Conservation (phyloP, 305 asterid species). For the Plantago lanceolata region DNA sequence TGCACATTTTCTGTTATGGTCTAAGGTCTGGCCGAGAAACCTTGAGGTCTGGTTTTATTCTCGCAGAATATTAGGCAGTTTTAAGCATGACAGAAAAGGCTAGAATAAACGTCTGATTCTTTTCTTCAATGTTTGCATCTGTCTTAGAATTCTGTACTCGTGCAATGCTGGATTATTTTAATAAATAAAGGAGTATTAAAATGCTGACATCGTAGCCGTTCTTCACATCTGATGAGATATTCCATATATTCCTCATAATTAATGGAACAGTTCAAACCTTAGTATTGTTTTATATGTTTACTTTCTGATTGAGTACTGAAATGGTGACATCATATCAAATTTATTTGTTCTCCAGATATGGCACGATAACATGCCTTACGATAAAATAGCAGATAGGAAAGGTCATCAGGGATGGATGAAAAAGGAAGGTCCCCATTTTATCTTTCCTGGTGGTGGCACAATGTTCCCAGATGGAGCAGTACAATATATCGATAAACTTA, state of each 20-base stretch:
- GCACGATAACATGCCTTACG: constrained; percentile 93
- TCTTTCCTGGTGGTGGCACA: constrained; percentile 97
- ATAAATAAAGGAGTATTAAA: too few relatives aligned
- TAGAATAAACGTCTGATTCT: too few relatives aligned
- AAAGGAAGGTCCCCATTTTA: constrained; percentile 75
- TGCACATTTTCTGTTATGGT: too few relatives aligned
- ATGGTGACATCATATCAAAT: constrained; percentile 5
- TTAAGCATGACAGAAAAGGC: too few relatives aligned
- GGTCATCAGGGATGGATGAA: constrained; percentile 99
- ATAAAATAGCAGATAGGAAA: constrained; percentile 90
- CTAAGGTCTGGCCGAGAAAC: too few relatives aligned
- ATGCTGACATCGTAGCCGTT: background rate
- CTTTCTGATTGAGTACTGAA: background rate
- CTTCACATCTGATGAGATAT: constrained; percentile 4
- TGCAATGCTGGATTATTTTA: too few relatives aligned
- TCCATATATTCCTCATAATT: background rate
- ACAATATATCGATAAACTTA: constrained; percentile 89
- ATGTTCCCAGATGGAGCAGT: constrained; percentile 97
- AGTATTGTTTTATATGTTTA: constrained; percentile 13
- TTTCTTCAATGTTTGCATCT: too few relatives aligned
- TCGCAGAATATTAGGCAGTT: too few relatives aligned
- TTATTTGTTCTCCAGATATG: constrained; percentile 57
- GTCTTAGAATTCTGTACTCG: too few relatives aligned
- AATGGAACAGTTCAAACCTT: background rate
- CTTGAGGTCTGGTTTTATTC: too few relatives aligned